These are phyloP conservation scores for Avena eriantha DNA, from an alignment of 176 grass and related monocot genomes.

Conservation along the genomic window DNA sequence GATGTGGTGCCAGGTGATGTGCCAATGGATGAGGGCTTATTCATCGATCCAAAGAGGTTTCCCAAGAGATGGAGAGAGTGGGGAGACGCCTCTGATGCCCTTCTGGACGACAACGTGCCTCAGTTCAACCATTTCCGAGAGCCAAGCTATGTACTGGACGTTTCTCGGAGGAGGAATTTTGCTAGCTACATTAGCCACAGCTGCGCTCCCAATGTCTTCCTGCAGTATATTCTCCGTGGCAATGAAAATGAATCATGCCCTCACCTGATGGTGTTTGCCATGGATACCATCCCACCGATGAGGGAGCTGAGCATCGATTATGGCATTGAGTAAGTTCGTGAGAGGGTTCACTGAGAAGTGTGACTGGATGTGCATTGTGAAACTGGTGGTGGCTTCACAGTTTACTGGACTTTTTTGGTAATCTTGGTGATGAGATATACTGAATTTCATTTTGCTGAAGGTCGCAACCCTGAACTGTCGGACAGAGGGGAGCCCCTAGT, in stretches of 20 bases:
- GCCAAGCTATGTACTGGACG: slow-evolving; percentile 60
- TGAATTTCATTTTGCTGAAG: slow-evolving; percentile 27
- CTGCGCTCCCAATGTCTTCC: slow-evolving; percentile 68
- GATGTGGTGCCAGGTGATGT: slow-evolving; percentile 36
- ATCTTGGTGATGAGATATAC: slow-evolving; percentile 17
- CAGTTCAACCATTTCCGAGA: slow-evolving; percentile 22
- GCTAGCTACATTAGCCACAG: slow-evolving; percentile 88
- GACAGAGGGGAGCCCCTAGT: not conserved
- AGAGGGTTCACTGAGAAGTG: not conserved
- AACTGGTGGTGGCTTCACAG: not conserved
- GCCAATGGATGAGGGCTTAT: not conserved
- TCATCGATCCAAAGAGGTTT: slow-evolving; percentile 62
- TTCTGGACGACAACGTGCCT: slow-evolving; percentile 23
- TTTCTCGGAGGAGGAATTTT: slow-evolving; percentile 70
- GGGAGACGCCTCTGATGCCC: slow-evolving; percentile 66
- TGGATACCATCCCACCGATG: slow-evolving; percentile 93
- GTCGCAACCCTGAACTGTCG: slow-evolving; percentile 14
- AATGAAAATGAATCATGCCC: slow-evolving; percentile 63
- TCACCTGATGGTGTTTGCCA: slow-evolving; percentile 83
- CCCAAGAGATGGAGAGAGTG: slow-evolving; percentile 79
- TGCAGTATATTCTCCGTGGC: slow-evolving; percentile 63
- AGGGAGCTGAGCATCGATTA: slow-evolving; percentile 88
- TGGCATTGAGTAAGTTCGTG: slow-evolving; percentile 48
- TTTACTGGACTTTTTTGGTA: slow-evolving; percentile 24
- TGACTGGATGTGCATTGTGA: not conserved